Evolutionary conservation across 1,284 basidiomycete genomes (phyloP).

Genomic region (Sporisorium scitamineum): DNA sequence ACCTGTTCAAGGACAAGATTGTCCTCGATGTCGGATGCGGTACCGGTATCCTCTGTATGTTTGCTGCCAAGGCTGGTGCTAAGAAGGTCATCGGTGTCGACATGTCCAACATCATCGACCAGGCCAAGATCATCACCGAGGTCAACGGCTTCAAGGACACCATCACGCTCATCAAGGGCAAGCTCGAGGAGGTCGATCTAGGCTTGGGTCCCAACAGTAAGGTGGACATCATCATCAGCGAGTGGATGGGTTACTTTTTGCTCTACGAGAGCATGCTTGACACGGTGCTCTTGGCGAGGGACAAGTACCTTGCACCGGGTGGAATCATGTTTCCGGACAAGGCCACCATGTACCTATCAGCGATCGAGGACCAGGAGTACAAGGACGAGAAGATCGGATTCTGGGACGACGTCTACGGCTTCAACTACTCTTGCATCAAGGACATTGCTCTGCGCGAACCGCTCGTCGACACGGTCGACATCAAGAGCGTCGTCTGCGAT

Average conservation of each 20-base stretch:
- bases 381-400: constrained; percentile 97
- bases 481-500: constrained; percentile 68
- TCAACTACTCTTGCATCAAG: constrained; percentile 99
- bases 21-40: constrained; percentile 99
- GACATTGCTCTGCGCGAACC: constrained; percentile 97
- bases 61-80: constrained; percentile 96
- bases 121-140: constrained; percentile 95
- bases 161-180: constrained; percentile 96
- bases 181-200: constrained; percentile 85
- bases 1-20: constrained; percentile 81
- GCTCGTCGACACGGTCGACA: constrained; percentile 89
- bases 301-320: constrained; percentile 87
- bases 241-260: constrained; percentile 88
- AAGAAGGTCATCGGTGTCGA: constrained; percentile 88
- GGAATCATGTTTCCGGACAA: constrained; percentile 97
- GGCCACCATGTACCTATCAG: constrained; percentile 92
- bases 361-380: constrained; percentile 99
- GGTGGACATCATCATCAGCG: constrained; percentile 96
- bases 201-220: constrained; percentile 69
- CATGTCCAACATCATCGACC: constrained; percentile 99
- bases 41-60: constrained; percentile 98
- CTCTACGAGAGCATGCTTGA: constrained; percentile 99
- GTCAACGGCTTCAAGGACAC: constrained; percentile 94
- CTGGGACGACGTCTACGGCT: constrained; percentile 99
- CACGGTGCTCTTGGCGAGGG: constrained; percentile 93